A percentile compares a stretch with the other conserved stretches of the same genome.
Evolutionary conservation across 305 asterid genomes (phyloP).

Genomic region (Fraxinus dipetala): DNA sequence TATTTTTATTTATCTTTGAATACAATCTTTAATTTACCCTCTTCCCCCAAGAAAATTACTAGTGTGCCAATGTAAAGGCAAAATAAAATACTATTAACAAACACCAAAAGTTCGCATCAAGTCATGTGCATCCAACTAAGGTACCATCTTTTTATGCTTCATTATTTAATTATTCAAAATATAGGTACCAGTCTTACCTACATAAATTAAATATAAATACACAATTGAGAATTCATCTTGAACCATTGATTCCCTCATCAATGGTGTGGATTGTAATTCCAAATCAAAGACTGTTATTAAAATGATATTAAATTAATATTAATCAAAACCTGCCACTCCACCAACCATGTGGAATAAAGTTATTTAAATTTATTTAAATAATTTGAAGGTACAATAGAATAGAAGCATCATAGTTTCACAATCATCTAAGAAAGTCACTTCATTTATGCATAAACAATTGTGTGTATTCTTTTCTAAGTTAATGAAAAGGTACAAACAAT

Average conservation of each 20-base stretch:
- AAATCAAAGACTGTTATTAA: not conserved
- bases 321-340: not conserved
- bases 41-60: not conserved
- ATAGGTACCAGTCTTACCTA: not conserved
- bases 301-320: not conserved
- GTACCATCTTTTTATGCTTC: constrained; percentile 11
- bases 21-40: not conserved
- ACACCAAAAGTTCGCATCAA: constrained; percentile 12
- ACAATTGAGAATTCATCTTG: too few species aligned
- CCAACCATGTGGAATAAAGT: constrained; percentile 5
- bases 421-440: constrained; percentile 16
- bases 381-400: constrained; percentile 11
- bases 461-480: not conserved
- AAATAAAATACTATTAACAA: not conserved
- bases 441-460: not conserved
- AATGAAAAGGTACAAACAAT: constrained; percentile 27
- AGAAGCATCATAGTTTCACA: constrained; percentile 35
- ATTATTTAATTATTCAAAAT: not conserved
- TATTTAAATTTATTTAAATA: not conserved
- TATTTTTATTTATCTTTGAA: not conserved
- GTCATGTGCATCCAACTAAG: constrained; percentile 19
- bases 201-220: too few species aligned
- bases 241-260: not conserved
- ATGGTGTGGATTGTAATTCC: not conserved
- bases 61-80: not conserved